A percentile compares a stretch with the other conserved stretches of the same genome.
phyloP scores from a whole-genome alignment of 2,329 filamentous ascomycete species.

The Ceratocystis smalleyi region DNA sequence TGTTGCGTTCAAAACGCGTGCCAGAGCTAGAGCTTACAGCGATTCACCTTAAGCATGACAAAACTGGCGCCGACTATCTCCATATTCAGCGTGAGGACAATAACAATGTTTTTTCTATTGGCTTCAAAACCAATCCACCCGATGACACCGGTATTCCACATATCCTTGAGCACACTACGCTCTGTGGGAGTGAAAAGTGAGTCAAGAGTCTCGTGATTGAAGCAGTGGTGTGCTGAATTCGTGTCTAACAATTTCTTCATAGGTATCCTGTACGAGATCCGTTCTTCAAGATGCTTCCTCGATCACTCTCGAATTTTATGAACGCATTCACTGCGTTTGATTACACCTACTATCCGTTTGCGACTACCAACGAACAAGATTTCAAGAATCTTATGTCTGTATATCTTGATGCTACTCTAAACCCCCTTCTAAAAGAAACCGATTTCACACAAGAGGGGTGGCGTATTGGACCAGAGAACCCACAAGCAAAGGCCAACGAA shows the following conservation, averaged over 20 bases:
- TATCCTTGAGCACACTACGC: conserved; percentile 91
- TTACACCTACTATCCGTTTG: conserved; percentile 95
- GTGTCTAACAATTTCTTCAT: conserved; percentile 21
- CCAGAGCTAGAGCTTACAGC: conserved; percentile 88
- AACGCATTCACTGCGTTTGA: conserved; percentile 95
- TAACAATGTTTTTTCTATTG: conserved; percentile 99
- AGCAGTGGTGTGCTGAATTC: conserved; percentile 4
- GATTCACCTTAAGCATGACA: conserved; percentile 78
- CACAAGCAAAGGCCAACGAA: conserved; percentile 36
- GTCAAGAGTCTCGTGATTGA: conserved; percentile 16
- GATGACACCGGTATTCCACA: conserved; percentile 93
- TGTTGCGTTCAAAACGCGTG: conserved; percentile 78
- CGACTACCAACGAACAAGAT: conserved; percentile 88
- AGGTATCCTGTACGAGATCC: conserved; percentile 95
- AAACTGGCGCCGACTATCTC: conserved; percentile 88
- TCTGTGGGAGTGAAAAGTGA: conserved; percentile 88
- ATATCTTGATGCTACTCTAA: conserved; percentile 85
- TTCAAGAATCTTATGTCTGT: conserved; percentile 94
- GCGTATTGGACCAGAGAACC: conserved; percentile 88
- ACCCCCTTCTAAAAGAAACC: conserved; percentile 73
- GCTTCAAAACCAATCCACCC: conserved; percentile 96
- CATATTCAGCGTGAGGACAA: conserved; percentile 88
- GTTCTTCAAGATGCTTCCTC: conserved; percentile 98
- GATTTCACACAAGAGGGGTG: conserved; percentile 96
- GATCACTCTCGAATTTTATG: conserved; percentile 99